Conservation (phyloP, 2,329 filamentous ascomycete genomes). For the Pyrenophora teres region DNA sequence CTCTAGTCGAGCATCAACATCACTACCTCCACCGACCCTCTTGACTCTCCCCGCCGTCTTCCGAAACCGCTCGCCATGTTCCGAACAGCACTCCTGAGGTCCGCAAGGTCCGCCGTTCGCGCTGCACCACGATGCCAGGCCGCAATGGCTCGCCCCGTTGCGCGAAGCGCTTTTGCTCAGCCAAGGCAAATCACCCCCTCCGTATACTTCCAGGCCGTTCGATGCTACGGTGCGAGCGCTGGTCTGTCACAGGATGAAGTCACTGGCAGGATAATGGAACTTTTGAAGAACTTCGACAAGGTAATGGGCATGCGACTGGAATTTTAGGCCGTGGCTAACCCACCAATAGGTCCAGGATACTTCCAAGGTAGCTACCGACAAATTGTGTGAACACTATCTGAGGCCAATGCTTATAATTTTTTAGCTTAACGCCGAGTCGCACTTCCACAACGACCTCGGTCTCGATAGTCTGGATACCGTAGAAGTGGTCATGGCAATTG, state of each 20-base stretch:
- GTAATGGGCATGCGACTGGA: conserved; percentile 54
- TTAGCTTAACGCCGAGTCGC: conserved; percentile 80
- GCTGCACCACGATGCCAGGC: conserved; percentile 49
- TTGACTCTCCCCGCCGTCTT: conserved; percentile 26
- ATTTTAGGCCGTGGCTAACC: conserved; percentile 33
- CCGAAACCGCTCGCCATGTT: conserved; percentile 69
- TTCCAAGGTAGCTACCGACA: conserved; percentile 56
- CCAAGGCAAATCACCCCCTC: conserved; percentile 65
- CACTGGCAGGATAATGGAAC: conserved; percentile 86
- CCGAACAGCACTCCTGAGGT: conserved; percentile 82
- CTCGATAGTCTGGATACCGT: conserved; percentile 98
- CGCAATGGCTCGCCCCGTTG: conserved; percentile 63
- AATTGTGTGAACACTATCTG: neutral
- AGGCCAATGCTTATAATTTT: conserved; percentile 27
- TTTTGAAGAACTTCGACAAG: conserved; percentile 98
- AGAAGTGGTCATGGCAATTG: conserved; percentile 99
- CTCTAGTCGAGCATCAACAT: conserved; percentile 30
- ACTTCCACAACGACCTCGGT: conserved; percentile 97
- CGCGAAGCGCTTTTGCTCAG: conserved; percentile 65
- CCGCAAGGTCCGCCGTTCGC: conserved; percentile 61
- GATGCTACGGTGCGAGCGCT: conserved; percentile 84
- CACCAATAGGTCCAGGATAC: conserved; percentile 63
- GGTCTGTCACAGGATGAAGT: conserved; percentile 83
- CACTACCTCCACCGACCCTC: conserved; percentile 33
- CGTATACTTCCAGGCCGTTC: conserved; percentile 68